A percentile compares a stretch with the other conserved stretches of the same genome.
phyloP scores from a whole-genome alignment of 768 basidiomycete genomes.

The Trametes gibbosa region DNA sequence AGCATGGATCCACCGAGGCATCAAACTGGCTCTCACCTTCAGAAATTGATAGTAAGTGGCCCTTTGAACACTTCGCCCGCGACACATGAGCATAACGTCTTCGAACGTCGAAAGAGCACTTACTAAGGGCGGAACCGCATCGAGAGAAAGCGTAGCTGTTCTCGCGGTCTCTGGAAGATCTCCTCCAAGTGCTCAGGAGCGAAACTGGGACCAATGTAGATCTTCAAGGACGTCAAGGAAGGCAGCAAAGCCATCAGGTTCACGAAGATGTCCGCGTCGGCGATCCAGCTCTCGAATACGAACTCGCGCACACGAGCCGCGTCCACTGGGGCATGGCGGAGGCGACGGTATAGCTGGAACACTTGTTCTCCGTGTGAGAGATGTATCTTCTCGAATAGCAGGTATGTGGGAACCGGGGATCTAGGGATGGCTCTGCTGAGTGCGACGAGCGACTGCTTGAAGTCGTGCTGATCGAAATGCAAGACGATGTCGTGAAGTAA shows the following conservation, averaged over 20 bases:
- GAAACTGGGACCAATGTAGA: slow-evolving; percentile 77
- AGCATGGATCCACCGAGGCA: background rate
- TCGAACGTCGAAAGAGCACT: slow-evolving; percentile 27
- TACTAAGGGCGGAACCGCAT: slow-evolving; percentile 85
- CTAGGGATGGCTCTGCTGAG: slow-evolving; percentile 63
- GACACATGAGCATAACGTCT: background rate
- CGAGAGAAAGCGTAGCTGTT: slow-evolving; percentile 48
- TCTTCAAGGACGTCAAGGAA: slow-evolving; percentile 43
- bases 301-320: slow-evolving; percentile 41
- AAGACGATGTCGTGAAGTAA: slow-evolving; percentile 59
- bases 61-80: slow-evolving; percentile 52
- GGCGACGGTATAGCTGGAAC: slow-evolving; percentile 52
- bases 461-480: slow-evolving; percentile 43
- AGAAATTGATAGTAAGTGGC: slow-evolving; percentile 84
- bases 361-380: slow-evolving; percentile 52
- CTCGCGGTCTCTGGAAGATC: slow-evolving; percentile 51
- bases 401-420: slow-evolving; percentile 51
- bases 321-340: slow-evolving; percentile 39
- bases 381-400: slow-evolving; percentile 58
- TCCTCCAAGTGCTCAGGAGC: slow-evolving; percentile 80
- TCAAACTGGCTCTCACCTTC: slow-evolving; percentile 41
- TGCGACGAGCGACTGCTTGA: slow-evolving; percentile 54
- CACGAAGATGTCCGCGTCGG: slow-evolving; percentile 72
- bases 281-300: slow-evolving; percentile 59
- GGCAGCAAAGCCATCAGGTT: slow-evolving; percentile 64